Evolutionary conservation across 2,329 filamentous ascomycete genomes (phyloP).

Genomic region (Trichophyton mentagrophytes): DNA sequence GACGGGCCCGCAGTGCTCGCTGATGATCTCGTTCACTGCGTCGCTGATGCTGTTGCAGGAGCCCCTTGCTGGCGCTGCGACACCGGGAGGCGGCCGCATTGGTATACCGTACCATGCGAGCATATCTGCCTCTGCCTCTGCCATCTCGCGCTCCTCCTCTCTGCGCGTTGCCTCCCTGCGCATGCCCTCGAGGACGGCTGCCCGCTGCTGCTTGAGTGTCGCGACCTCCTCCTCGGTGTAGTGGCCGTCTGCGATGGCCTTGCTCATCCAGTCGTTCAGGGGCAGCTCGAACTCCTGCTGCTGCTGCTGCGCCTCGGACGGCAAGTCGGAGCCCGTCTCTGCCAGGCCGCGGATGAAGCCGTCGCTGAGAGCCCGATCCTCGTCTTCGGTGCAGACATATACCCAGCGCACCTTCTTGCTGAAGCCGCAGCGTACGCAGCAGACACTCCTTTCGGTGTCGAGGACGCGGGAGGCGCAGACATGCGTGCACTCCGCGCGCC

Average conservation of each 20-base stretch:
- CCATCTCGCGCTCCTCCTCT: neutral
- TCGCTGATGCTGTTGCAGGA: neutral
- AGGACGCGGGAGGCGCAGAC: conserved; percentile 53
- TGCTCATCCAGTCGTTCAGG: conserved; percentile 30
- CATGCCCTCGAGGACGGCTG: conserved; percentile 17
- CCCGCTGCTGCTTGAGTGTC: conserved; percentile 31
- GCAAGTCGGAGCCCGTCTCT: conserved; percentile 40
- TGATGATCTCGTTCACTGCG: neutral
- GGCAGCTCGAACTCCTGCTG: conserved; percentile 9
- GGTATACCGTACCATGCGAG: neutral
- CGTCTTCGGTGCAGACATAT: conserved; percentile 59
- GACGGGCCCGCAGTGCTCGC: neutral
- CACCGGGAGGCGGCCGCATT: neutral
- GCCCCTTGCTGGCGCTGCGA: neutral
- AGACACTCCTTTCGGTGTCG: conserved; percentile 32
- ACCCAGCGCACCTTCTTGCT: conserved; percentile 54
- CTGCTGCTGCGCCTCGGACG: conserved; percentile 38
- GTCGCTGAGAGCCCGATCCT: conserved; percentile 32
- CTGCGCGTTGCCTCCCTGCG: neutral
- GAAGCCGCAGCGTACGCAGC: conserved; percentile 48
- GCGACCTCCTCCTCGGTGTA: conserved; percentile 34
- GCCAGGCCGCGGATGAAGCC: conserved; percentile 42
- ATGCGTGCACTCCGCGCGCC: conserved; percentile 47
- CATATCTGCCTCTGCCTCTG: neutral
- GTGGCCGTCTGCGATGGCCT: conserved; percentile 30